These are phyloP conservation scores for Ophiocordyceps polyrhachis-furcata DNA, from an alignment of 2,329 filamentous ascomycete genomes.

Conservation along the genomic window DNA sequence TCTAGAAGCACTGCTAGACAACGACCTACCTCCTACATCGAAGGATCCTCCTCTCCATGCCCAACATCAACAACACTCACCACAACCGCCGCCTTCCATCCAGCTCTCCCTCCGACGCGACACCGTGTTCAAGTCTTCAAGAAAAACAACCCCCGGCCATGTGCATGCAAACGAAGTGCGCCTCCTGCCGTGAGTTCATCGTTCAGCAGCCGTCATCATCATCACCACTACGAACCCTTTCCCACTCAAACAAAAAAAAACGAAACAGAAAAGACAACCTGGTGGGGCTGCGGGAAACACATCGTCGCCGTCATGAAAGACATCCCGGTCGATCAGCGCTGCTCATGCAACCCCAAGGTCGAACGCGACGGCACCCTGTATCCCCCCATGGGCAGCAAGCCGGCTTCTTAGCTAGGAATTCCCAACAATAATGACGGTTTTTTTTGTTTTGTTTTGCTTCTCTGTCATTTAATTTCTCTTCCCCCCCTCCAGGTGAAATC, in stretches of 20 bases:
- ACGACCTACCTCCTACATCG: no score
- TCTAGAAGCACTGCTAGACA: not conserved
- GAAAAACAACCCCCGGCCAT: conserved; percentile 19
- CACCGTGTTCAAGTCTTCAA: no score
- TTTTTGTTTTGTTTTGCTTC: no score
- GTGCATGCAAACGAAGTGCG: conserved; percentile 47
- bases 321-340: conserved; percentile 39
- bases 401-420: conserved; percentile 7
- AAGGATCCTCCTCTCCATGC: no score
- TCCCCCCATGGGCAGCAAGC: conserved; percentile 38
- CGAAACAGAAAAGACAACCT: conserved; percentile 34
- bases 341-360: conserved; percentile 45
- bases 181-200: conserved; percentile 45
- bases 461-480: no score
- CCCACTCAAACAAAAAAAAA: no score
- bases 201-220: not conserved
- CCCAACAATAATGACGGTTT: no score
- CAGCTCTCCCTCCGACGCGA: not conserved
- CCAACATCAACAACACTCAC: no score
- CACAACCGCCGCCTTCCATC: no score
- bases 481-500: no score
- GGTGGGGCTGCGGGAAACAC: conserved; percentile 48
- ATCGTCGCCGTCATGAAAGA: conserved; percentile 41
- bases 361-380: conserved; percentile 42
- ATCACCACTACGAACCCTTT: not conserved